Conservation (phyloP, 2,329 filamentous ascomycete species). For the Pyricularia grisea region DNA sequence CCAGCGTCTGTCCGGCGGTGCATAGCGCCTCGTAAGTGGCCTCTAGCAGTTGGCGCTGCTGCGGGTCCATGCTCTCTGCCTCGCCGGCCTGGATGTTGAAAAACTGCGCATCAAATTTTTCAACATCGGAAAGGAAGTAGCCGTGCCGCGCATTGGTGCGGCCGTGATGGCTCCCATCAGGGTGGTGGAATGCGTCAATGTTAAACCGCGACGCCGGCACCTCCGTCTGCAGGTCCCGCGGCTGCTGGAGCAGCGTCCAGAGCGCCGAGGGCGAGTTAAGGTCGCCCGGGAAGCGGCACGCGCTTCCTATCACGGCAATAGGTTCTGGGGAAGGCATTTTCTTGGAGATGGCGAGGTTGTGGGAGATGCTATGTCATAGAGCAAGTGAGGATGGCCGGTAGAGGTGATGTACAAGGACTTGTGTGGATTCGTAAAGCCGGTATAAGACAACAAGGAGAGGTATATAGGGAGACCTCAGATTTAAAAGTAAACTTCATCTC, state of each 20-base stretch:
- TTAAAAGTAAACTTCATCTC: too few species aligned
- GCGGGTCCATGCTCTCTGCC: conserved; percentile 15
- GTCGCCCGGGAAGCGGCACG: conserved; percentile 23
- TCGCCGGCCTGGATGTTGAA: conserved; percentile 27
- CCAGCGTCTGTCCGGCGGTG: conserved; percentile 22
- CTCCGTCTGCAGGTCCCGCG: neutral
- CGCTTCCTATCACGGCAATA: conserved; percentile 17
- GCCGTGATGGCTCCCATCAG: conserved; percentile 21
- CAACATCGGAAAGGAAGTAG: conserved; percentile 21
- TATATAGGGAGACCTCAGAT: too few species aligned
- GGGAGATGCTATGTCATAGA: too few species aligned
- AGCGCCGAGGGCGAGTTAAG: conserved; percentile 19
- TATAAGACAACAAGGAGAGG: too few species aligned
- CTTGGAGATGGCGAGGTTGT: too few species aligned
- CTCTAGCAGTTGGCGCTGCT: conserved; percentile 20
- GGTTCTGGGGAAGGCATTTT: conserved; percentile 12
- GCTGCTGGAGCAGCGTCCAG: conserved; percentile 17
- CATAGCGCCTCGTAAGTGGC: conserved; percentile 26
- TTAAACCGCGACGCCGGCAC: conserved; percentile 18
- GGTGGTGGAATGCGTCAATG: conserved; percentile 18
- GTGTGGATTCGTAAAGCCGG: too few species aligned
- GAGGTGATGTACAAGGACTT: too few species aligned
- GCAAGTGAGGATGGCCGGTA: too few species aligned
- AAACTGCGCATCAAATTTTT: conserved; percentile 25
- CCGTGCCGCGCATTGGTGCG: conserved; percentile 19